Conservation (phyloP, 2,329 filamentous ascomycete species). For the Ophiostoma triangulosporum region DNA sequence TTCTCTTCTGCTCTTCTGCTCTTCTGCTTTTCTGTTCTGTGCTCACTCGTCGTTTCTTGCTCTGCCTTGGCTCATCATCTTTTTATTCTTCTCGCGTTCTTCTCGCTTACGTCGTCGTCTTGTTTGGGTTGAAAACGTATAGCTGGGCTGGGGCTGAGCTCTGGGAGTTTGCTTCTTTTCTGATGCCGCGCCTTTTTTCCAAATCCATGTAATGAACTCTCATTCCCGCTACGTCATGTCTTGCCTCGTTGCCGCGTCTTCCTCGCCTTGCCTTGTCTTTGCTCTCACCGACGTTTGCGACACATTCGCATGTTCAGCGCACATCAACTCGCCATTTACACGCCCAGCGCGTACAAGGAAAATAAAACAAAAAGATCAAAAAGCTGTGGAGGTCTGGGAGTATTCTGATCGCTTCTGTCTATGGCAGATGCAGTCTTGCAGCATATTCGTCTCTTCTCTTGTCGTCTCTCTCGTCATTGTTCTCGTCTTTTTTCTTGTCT, state of each 20-base stretch:
- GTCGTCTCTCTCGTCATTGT: not conserved
- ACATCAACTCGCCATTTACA: not conserved
- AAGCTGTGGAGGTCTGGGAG: too few relatives aligned
- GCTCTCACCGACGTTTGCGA: not conserved
- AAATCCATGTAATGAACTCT: constrained; percentile 17
- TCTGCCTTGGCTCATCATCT: not conserved
- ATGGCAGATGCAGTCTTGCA: too few relatives aligned
- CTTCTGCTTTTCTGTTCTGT: not conserved
- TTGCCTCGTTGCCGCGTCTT: not conserved
- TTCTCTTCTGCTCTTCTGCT: not conserved
- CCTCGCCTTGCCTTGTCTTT: not conserved
- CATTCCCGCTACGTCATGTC: not conserved
- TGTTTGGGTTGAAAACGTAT: not conserved
- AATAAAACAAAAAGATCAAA: not conserved
- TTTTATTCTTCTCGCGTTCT: not conserved
- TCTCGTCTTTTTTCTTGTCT: not conserved
- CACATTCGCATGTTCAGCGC: too few relatives aligned
- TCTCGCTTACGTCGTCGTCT: not conserved
- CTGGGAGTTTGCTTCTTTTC: not conserved
- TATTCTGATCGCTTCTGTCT: too few relatives aligned
- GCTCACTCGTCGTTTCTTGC: not conserved
- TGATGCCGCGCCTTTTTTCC: constrained; percentile 3
- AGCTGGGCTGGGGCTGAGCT: not conserved
- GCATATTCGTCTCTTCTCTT: not conserved
- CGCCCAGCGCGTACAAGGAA: not conserved